Evolutionary conservation across 257 asterid genomes (phyloP), one percentile per base, ranked within the genome.

Genomic region (Primulina tabacum): DNA sequence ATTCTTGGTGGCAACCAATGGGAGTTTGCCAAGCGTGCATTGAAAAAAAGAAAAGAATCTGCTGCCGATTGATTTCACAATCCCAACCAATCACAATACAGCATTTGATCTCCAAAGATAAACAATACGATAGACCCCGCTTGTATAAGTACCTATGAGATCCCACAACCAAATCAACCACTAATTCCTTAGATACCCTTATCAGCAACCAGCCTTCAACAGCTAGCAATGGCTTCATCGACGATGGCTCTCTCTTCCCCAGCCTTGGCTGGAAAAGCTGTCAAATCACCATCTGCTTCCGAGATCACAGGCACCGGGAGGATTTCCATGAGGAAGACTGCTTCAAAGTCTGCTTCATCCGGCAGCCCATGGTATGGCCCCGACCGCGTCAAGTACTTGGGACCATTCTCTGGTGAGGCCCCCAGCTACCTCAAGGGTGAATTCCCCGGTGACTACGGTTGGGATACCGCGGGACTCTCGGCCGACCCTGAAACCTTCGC

Each of bases 241-340:
- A 70, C 83, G 20, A 84, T 80, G 88, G 85, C 89, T 68, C 89
- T 86, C 21, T 86, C 92, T 4, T 82, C 89, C 58, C 83, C 86
- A 0, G 52, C 90, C 1, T 73, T 83, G 14, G 78, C 74, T 4
- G 88, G 88, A 2, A 80, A 81, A 70, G 84, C 88, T 0, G 82
- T 75, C 7, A 83, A 81, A 59, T 60, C 86, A 3, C 85, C 88
- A 53, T 65, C 74, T 9, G 33, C 71, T 21, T 63, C 84, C 4
- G 70, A 78, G 40, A n/a, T 71, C 75, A 21, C 71, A 8, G 75
- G 82, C 68, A 73, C 63, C 12, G 81, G 83, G 2, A 81, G 74
- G 67, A 2, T 75, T 55, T 29, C 76, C 16, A 83, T 83, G 88
- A 77, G 86, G 73, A 85, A 81, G 66, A 61, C 83, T 2, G 73